Percentiles rank a stretch among this genome's conserved stretches.
Evolutionary conservation across 202 grass and related monocot species (phyloP).

Genomic region (Hordeum pubiflorum): DNA sequence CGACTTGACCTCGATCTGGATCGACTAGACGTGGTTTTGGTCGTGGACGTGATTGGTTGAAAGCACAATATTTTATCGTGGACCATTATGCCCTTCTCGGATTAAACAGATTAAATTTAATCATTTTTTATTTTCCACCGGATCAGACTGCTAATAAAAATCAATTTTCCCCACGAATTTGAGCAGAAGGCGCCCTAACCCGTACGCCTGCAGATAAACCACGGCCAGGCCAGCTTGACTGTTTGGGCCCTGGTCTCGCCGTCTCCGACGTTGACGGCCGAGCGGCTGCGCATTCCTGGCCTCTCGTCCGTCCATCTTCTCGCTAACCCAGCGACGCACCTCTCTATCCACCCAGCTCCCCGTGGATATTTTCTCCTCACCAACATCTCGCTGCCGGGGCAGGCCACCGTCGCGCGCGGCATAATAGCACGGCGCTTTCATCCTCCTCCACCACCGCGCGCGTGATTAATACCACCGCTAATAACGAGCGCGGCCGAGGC

Average conservation of each 20-base stretch:
- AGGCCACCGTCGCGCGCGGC: slow-evolving; percentile 2
- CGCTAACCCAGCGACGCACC: neutral
- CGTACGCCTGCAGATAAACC: neutral
- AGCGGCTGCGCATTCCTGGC: slow-evolving; percentile 7
- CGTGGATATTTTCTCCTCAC: slow-evolving; percentile 20
- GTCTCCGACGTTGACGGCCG: neutral
- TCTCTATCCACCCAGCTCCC: neutral
- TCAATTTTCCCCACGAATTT: no score
- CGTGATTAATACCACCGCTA: neutral
- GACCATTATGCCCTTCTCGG: no score
- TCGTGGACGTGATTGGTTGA: no score
- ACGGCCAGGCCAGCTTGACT: neutral
- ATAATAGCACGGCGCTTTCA: slow-evolving; percentile 26
- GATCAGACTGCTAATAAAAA: no score
- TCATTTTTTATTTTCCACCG: no score
- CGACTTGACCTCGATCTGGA: no score
- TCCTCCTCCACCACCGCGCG: neutral
- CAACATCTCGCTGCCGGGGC: slow-evolving; percentile 5
- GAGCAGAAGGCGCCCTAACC: no score
- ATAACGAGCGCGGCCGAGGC: neutral
- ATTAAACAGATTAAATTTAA: no score
- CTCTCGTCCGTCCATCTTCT: neutral
- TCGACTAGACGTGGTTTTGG: no score
- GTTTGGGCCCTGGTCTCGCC: neutral
- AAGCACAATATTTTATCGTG: no score